Evolutionary conservation across 805 yeast species (phyloP), one percentile per base, ranked within the genome.

Genomic region (Millerozyma miso): DNA sequence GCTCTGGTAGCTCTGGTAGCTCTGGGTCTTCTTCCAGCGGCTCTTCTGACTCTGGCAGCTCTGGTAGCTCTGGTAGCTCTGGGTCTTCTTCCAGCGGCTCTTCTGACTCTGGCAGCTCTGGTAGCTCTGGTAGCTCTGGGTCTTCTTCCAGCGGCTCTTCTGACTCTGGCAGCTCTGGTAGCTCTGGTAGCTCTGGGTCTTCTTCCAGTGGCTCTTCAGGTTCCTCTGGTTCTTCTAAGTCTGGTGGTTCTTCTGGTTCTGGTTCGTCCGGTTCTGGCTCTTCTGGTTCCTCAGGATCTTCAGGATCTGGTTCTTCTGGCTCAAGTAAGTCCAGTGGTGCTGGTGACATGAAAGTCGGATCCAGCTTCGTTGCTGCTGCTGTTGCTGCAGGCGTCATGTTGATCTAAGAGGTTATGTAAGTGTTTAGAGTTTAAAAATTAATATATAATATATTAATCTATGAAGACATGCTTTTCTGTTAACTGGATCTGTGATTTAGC

Each of bases 301-400:
- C 6, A 12, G 12, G 14, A 12, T 17, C 31, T 37, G 18, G 31
- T 15, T 7, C 17, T 37, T 12, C 18, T 15, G 8, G 14, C 7
- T 32, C 34, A 6, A 32, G 17, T 7, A 13, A 31, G 8, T 41
- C 51, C 14, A 40, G 55, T 20, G 49, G 53, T 52, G 37, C 59
- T 60, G 55, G 55, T 46, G 20, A 29, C 13, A 17, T 36, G 3
- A 4, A 36, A 14, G 42, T 38, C 17, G 43, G 47, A 19, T 45
- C 41, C 44, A 55, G 57, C 23, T 14, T 51, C 18, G 54, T 53
- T 16, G 48, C 46, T 23, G 51, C 50, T 26, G 55, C 52, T 33
- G 47, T 48, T 33, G 42, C 46, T 33, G 51, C 45, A 31, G 61
- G 59, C 41, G 44, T 53, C 15, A 45, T 53, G 42, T 50, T 55